These are phyloP conservation scores for Pseudofabraea citricarpa DNA, from an alignment of 2,329 filamentous ascomycete genomes.

Conservation along the genomic window DNA sequence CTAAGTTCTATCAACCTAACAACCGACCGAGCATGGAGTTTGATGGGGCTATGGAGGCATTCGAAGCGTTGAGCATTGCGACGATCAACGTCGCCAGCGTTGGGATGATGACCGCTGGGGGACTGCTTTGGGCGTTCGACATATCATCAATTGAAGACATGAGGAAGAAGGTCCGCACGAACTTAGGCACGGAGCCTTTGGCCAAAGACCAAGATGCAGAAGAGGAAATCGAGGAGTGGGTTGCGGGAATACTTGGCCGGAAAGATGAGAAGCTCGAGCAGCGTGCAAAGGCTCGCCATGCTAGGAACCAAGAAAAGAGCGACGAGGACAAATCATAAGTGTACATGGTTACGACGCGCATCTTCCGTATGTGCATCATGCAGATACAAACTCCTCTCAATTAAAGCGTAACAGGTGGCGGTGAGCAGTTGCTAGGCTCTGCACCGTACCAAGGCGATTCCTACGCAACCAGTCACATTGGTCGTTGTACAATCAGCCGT, in stretches of 20 bases:
- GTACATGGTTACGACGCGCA: too few species aligned
- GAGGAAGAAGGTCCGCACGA: conserved; percentile 39
- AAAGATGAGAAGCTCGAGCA: conserved; percentile 39
- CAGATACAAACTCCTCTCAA: not conserved
- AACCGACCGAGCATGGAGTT: conserved; percentile 45
- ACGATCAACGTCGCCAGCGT: conserved; percentile 80
- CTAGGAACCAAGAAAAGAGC: not conserved
- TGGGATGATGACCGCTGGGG: conserved; percentile 70
- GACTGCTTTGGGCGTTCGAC: conserved; percentile 71
- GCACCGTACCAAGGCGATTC: too few species aligned
- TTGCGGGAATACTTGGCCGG: conserved; percentile 54
- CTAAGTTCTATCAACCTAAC: conserved; percentile 68
- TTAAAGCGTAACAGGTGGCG: too few species aligned
- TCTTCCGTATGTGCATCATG: not conserved
- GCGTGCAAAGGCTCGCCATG: not conserved
- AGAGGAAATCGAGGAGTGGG: conserved; percentile 57
- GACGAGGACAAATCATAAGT: not conserved
- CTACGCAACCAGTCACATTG: too few species aligned
- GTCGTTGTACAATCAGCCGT: too few species aligned
- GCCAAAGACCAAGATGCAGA: conserved; percentile 46
- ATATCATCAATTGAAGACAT: conserved; percentile 66
- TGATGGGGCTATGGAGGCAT: conserved; percentile 67
- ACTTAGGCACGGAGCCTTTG: conserved; percentile 7
- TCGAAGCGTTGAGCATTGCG: conserved; percentile 79
- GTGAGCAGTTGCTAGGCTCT: too few species aligned